Evolutionary conservation across 108 stramenopile species (phyloP).

Genomic region (Skeletonema tropicum): DNA sequence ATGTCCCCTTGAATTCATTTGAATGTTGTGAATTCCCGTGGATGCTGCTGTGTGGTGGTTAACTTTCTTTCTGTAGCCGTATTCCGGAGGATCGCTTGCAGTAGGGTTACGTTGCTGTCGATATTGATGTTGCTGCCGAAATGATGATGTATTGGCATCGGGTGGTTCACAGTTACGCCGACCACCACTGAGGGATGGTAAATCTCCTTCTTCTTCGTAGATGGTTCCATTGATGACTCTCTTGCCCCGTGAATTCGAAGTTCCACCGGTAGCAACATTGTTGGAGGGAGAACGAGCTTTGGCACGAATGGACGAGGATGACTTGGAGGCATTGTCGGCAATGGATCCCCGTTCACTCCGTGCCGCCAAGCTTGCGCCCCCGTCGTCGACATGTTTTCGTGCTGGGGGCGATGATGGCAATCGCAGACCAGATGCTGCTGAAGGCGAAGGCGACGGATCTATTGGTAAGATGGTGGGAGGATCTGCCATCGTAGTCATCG

Average conservation of each 20-base stretch:
- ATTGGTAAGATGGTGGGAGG: neutral
- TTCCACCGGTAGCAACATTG: neutral
- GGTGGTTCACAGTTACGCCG: conserved; percentile 8
- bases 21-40: neutral
- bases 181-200: neutral
- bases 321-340: conserved; percentile 3
- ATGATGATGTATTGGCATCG: neutral
- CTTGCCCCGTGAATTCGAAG: neutral
- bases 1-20: neutral
- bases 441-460: neutral
- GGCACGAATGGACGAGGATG: neutral
- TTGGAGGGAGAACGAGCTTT: neutral
- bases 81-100: neutral
- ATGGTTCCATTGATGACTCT: neutral
- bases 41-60: neutral
- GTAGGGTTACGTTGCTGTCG: neutral
- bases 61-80: neutral
- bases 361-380: neutral
- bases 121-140: neutral
- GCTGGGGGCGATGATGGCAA: neutral
- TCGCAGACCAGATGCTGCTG: neutral
- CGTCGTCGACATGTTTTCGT: neutral
- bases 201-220: neutral
- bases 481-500: neutral
- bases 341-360: neutral